These are phyloP conservation scores for Ophiostoma ips DNA, from an alignment of 2,329 filamentous ascomycete species.

Conservation along the genomic window DNA sequence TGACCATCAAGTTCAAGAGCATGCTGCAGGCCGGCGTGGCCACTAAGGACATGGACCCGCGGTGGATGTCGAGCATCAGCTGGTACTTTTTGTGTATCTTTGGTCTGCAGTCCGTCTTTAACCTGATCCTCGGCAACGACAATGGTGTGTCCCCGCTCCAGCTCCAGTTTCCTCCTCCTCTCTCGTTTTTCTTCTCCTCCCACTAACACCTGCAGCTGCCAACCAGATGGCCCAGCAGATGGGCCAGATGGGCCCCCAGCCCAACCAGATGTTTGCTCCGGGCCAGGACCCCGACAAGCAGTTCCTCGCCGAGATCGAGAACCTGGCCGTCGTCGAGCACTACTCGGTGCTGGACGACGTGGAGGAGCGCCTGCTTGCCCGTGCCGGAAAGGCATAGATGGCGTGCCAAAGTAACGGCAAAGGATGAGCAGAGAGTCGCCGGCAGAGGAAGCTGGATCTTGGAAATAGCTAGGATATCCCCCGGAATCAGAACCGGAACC, in stretches of 20 bases:
- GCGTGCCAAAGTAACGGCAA: no score
- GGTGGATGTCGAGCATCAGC: slow-evolving; percentile 96
- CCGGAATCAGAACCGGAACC: no score
- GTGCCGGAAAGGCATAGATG: slow-evolving; percentile 11
- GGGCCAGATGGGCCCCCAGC: slow-evolving; percentile 61
- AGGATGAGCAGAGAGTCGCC: no score
- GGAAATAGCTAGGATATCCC: no score
- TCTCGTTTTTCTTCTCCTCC: not conserved
- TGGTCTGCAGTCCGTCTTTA: slow-evolving; percentile 91
- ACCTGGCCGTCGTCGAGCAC: slow-evolving; percentile 87
- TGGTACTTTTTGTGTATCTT: slow-evolving; percentile 99
- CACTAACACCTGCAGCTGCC: slow-evolving; percentile 45
- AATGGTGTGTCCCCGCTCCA: slow-evolving; percentile 51
- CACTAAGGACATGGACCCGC: slow-evolving; percentile 87
- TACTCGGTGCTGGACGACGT: slow-evolving; percentile 81
- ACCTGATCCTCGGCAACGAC: slow-evolving; percentile 89
- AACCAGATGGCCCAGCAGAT: slow-evolving; percentile 89
- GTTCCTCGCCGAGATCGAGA: slow-evolving; percentile 85
- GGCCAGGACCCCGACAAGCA: slow-evolving; percentile 93
- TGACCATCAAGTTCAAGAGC: slow-evolving; percentile 98
- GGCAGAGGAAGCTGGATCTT: no score
- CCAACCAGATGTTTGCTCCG: slow-evolving; percentile 68
- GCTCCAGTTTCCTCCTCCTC: no score
- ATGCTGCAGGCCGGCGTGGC: slow-evolving; percentile 97
- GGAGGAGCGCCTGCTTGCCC: slow-evolving; percentile 64